Base-by-base conservation (phyloP, 2,329 filamentous ascomycete species). In the Kalmusia sp. region DNA sequence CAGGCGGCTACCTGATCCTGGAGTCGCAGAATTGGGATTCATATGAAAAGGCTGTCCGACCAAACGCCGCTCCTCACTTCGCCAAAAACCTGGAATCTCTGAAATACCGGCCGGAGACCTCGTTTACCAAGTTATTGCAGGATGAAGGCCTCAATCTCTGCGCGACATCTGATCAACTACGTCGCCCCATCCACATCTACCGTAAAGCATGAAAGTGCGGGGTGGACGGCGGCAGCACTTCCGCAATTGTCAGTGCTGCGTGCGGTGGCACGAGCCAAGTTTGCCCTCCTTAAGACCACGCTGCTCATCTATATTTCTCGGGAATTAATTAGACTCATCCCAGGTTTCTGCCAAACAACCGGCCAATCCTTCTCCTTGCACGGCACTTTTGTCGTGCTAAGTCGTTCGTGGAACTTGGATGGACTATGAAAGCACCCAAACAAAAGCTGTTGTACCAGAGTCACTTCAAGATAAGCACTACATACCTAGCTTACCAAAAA, bases 21-120 rank as follows among this genome's bases (percentile, higher is more conserved):
- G 71, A 75, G 54, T 45, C 72, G 51, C 72, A 75, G 52, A 55
- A 57, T 19, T 75, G 72, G 72, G 54, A 66, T 15, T 75, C 72
- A 25, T 75, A 75, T 53, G 58, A 70, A 51, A 73, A 68, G 51
- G 71, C 72, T 19, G 49, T 75, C 39, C 65, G 63, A 41, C 64
- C 64, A 37, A 66, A 64, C 27, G 66, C 62, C 17, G 67, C 70
- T 43, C 71, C 71, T 15, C 71, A 74, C 52, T 74, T 68, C 51
- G 41, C 39, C 11, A 55, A 67, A 9, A 64, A 61, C 49, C 49
- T 73, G 28, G 54, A 59, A 38, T 43, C 57, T 5, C 45, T 74
- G 34, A 55, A 64, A 30, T 64, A 63, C 48, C 69, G 69, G 12
- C 71, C 71, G 51, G 71, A 74, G 55, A 71, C 65, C 28, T 73